phyloP scores from a whole-genome alignment of 2,329 filamentous ascomycete genomes.

The Dactylonectria estremocensis region DNA sequence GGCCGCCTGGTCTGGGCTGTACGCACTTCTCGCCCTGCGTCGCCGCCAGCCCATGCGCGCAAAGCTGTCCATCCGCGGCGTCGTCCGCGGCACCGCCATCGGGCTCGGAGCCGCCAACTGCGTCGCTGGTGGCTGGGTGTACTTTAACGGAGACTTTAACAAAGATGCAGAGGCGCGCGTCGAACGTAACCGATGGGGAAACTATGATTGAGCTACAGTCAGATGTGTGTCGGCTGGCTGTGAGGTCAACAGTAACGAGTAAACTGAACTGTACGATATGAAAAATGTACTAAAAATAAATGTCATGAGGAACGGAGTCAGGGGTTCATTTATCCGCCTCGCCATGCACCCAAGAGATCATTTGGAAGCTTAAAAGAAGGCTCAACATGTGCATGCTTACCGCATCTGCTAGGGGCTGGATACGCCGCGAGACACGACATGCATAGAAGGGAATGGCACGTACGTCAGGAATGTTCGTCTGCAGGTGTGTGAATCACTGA shows the following conservation, averaged over 20 bases:
- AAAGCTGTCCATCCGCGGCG: constrained; percentile 64
- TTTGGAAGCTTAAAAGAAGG: not conserved
- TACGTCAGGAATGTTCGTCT: no score
- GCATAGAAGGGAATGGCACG: not conserved
- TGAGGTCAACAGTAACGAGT: not conserved
- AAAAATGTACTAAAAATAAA: constrained; percentile 1
- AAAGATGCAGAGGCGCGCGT: constrained; percentile 64
- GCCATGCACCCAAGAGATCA: not conserved
- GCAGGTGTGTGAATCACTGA: no score
- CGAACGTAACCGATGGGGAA: constrained; percentile 67
- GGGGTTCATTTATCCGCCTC: not conserved
- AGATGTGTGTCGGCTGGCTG: not conserved
- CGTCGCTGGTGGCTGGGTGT: constrained; percentile 66
- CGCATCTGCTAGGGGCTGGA: not conserved
- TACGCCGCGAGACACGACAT: not conserved
- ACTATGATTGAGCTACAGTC: constrained; percentile 32
- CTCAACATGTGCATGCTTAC: not conserved
- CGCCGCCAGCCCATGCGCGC: constrained; percentile 58
- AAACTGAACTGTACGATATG: not conserved
- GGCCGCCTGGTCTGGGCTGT: constrained; percentile 71
- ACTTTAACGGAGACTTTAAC: constrained; percentile 66
- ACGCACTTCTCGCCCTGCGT: constrained; percentile 69
- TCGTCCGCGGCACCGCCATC: constrained; percentile 66
- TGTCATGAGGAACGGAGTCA: not conserved
- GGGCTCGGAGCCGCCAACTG: constrained; percentile 65